phyloP scores from a whole-genome alignment of 177 flowering plant species.

The Tripterygium wilfordii region DNA sequence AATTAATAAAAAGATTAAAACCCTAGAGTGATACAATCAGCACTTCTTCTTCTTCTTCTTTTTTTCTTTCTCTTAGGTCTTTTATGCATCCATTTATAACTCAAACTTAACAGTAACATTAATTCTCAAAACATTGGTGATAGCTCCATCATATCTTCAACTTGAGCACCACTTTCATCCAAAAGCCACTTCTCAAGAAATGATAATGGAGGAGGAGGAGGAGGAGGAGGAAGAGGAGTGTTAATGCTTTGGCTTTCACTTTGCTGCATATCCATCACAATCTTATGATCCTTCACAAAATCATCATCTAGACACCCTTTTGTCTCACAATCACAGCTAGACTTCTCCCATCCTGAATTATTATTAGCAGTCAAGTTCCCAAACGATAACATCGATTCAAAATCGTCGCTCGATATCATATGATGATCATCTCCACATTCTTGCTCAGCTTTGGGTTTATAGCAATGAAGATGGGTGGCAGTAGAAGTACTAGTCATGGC shows the following conservation, averaged over 20 bases:
- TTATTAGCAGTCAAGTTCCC: slow-evolving; percentile 41
- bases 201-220: slow-evolving; percentile 41
- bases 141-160: slow-evolving; percentile 54
- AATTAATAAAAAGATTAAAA: neutral
- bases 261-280: slow-evolving; percentile 19
- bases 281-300: slow-evolving; percentile 1
- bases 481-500: neutral
- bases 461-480: neutral
- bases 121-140: slow-evolving; percentile 44
- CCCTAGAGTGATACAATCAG: neutral
- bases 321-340: slow-evolving; percentile 16
- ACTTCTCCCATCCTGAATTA: slow-evolving; percentile 37
- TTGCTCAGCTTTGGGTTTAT: slow-evolving; percentile 23
- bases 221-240: slow-evolving; percentile 1
- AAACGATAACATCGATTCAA: slow-evolving; percentile 43
- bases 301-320: neutral
- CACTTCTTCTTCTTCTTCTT: too few relatives aligned
- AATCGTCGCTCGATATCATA: slow-evolving; percentile 32
- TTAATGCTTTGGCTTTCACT: slow-evolving; percentile 5
- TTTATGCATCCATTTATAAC: neutral
- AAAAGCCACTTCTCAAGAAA: slow-evolving; percentile 81
- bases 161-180: slow-evolving; percentile 57
- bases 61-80: neutral
- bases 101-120: neutral
- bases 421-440: slow-evolving; percentile 16